Evolutionary conservation across 2,329 filamentous ascomycete genomes (phyloP).

Genomic region (Hypoxylon rubiginosum): DNA sequence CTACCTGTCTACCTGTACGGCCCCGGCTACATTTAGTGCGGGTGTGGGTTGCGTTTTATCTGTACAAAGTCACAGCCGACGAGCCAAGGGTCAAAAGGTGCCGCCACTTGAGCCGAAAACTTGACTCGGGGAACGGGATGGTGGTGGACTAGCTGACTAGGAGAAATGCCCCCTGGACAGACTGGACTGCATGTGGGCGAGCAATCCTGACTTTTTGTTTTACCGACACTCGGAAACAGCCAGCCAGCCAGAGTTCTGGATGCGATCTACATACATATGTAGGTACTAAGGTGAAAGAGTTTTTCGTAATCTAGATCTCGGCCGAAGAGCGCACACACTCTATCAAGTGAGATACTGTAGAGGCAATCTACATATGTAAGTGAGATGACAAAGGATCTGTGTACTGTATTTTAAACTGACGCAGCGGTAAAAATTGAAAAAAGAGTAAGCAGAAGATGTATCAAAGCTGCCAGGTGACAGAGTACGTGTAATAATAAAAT

Average conservation of each 20-base stretch:
- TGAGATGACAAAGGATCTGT: constrained; percentile 8
- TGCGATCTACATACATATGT: constrained; percentile 10
- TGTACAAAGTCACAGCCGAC: constrained; percentile 36
- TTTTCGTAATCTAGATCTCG: constrained; percentile 19
- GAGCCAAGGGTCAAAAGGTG: constrained; percentile 23
- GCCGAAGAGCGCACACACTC: background rate
- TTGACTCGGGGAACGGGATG: constrained; percentile 45
- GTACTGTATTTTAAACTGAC: background rate
- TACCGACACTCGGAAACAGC: constrained; percentile 36
- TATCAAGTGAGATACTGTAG: background rate
- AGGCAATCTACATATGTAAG: no score
- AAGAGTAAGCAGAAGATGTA: constrained; percentile 25
- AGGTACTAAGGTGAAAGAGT: constrained; percentile 1
- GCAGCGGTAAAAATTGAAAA: background rate
- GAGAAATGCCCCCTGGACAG: constrained; percentile 27
- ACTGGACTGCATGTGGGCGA: constrained; percentile 30
- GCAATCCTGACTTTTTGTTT: constrained; percentile 36
- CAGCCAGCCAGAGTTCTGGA: constrained; percentile 18
- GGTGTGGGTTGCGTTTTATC: constrained; percentile 25
- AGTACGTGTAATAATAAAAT: constrained; percentile 31
- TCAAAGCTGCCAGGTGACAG: constrained; percentile 9
- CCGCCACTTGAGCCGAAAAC: constrained; percentile 43
- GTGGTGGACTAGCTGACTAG: no score
- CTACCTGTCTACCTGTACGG: constrained; percentile 1
- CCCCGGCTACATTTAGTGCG: constrained; percentile 1